Conservation (phyloP, 1,284 basidiomycete species). For the Sanghuangporus weigelae region DNA sequence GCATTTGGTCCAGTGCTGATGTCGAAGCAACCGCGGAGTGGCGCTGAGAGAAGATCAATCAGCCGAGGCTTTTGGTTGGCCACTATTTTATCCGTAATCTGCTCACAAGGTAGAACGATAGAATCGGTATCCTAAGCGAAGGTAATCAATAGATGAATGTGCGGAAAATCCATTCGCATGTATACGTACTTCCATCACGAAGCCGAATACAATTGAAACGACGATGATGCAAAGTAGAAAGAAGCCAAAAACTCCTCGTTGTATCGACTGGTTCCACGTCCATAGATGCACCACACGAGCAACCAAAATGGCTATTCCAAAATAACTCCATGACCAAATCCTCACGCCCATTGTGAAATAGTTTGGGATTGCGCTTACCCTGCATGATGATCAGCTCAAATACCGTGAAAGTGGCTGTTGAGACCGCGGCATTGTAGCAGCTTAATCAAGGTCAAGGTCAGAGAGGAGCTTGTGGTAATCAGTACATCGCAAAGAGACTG, state of each 20-base stretch:
- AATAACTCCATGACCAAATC: neutral
- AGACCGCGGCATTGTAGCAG: slow-evolving; percentile 7
- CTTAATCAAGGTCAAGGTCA: neutral
- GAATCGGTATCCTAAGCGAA: slow-evolving; percentile 7
- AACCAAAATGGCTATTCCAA: slow-evolving; percentile 8
- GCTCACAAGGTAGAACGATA: slow-evolving; percentile 8
- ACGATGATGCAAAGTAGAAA: slow-evolving; percentile 4
- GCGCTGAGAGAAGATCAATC: neutral
- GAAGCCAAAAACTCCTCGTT: slow-evolving; percentile 1
- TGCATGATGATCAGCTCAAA: slow-evolving; percentile 16
- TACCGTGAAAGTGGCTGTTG: slow-evolving; percentile 7
- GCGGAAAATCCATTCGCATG: neutral
- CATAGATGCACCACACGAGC: slow-evolving; percentile 13
- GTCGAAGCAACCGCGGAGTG: slow-evolving; percentile 13
- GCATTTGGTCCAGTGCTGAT: slow-evolving; percentile 9
- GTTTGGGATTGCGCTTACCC: neutral
- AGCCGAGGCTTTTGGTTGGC: neutral
- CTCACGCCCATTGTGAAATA: too few species aligned
- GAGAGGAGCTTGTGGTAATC: neutral
- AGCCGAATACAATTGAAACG: slow-evolving; percentile 6
- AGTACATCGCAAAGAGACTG: neutral
- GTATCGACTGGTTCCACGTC: slow-evolving; percentile 8
- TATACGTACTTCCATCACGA: slow-evolving; percentile 10
- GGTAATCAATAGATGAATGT: neutral
- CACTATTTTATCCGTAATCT: neutral